Base-by-base conservation (phyloP, 2,329 filamentous ascomycete species). In the Pseudofabraea citricarpa region DNA sequence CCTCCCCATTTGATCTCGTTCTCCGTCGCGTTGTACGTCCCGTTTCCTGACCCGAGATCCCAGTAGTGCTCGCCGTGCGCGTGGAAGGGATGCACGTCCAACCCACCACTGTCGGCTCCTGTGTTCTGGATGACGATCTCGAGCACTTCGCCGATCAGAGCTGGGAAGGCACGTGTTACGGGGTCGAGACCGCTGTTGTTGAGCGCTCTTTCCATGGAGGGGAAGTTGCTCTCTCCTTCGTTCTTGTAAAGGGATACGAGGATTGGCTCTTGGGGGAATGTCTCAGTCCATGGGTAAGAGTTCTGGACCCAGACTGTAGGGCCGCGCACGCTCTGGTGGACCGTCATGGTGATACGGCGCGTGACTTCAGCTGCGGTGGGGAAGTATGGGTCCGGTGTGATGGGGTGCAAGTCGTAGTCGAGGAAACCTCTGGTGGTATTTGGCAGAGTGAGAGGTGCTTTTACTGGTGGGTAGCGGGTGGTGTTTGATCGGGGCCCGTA, bases 11-110 rank as follows among this genome's bases (percentile, higher is more conserved):
- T 64, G 37, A 50, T 51, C 32, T 73, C 66, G 41, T 73, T 71
- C 19, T 48, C 61, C 0, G 48, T 47, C 3, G 62, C 49, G 41
- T 73, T 56, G 50, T 71, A 73, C 0, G 62, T 66, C 1, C 70
- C 70, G 39, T 68, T 67, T 2, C 71, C 71, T 15, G 58, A 59
- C 1, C 71, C 71, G 8, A 69, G 51, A 50, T 73, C 70, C 47
- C 62, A 72, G 49, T 59, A 66, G 49, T 73, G 69, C 0, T 54
- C 54, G 8, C 70, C 70, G 47, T 74, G 71, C 3, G 62, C 54
- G 49, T 74, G 71, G 43, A 68, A 77, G 0, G 71, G 72, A 47
- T 75, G 71, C 18, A 53, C 54, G 40, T 71, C 68, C 16, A 58
- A 46, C 6, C 58, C 52, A 20, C 63, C 51, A 40, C 29, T 37